Evolutionary conservation across 2,329 filamentous ascomycete genomes (phyloP).

Genomic region (Aspergillus spinulosporus): DNA sequence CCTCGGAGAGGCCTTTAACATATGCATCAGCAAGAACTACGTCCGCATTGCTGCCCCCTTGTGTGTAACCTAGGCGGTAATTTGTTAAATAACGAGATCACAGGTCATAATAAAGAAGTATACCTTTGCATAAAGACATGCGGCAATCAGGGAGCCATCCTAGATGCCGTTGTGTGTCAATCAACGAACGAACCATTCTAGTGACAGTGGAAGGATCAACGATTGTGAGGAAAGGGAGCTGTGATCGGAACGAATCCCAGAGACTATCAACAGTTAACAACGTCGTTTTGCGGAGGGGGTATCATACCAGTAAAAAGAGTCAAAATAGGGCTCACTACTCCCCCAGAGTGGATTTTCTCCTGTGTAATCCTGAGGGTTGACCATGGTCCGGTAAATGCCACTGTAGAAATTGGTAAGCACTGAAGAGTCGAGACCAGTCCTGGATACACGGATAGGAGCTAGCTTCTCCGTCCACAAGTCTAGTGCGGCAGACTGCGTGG

Average conservation of each 20-base stretch:
- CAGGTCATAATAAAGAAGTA: not conserved
- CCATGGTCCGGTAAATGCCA: conserved; percentile 67
- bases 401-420: conserved; percentile 63
- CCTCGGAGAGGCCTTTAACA: conserved; percentile 63
- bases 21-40: conserved; percentile 66
- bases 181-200: conserved; percentile 66
- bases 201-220: conserved; percentile 63
- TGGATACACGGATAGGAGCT: conserved; percentile 38
- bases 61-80: conserved; percentile 59
- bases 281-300: not conserved
- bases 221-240: conserved; percentile 68
- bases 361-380: conserved; percentile 71
- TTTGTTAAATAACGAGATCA: not conserved
- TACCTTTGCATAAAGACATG: conserved; percentile 66
- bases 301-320: conserved; percentile 67
- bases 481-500: conserved; percentile 53
- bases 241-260: conserved; percentile 69
- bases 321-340: conserved; percentile 67
- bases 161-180: conserved; percentile 69
- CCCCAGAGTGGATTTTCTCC: conserved; percentile 69
- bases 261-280: conserved; percentile 42
- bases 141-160: conserved; percentile 73
- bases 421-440: conserved; percentile 30
- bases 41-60: conserved; percentile 73
- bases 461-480: conserved; percentile 61